A percentile compares a stretch with the other conserved stretches of the same genome.
These are phyloP conservation scores for Psilocybe tampanensis DNA, from an alignment of 768 basidiomycete genomes.

Conservation along the genomic window DNA sequence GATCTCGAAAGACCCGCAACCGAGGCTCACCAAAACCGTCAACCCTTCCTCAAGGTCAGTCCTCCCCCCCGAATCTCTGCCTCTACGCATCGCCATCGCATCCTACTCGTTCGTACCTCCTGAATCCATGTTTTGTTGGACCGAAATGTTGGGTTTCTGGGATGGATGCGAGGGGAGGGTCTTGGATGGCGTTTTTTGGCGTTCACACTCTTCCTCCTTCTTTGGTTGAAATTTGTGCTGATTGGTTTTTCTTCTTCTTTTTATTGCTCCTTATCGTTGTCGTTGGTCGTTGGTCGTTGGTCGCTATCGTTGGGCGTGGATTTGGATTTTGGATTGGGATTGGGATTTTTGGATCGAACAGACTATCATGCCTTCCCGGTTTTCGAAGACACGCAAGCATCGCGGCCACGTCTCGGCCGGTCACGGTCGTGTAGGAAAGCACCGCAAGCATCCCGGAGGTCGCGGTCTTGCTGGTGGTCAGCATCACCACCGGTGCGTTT, in stretches of 20 bases:
- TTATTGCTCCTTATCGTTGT: too few relatives aligned
- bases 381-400: constrained; percentile 98
- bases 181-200: constrained; percentile 50
- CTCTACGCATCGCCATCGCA: constrained; percentile 10
- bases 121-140: constrained; percentile 23
- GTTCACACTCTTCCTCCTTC: too few relatives aligned
- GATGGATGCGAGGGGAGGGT: constrained; percentile 39
- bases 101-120: constrained; percentile 15
- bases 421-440: constrained; percentile 99
- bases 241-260: constrained; percentile 7
- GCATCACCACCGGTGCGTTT: constrained; percentile 94
- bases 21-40: constrained; percentile 42
- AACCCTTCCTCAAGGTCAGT: constrained; percentile 71
- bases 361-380: constrained; percentile 88
- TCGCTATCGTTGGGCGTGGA: too few relatives aligned
- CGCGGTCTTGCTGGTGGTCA: constrained; percentile 99
- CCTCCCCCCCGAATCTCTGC: constrained; percentile 25
- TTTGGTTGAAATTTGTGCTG: too few relatives aligned
- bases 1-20: constrained; percentile 23
- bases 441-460: constrained; percentile 99
- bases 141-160: constrained; percentile 29
- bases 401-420: constrained; percentile 99
- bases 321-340: too few relatives aligned
- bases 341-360: constrained; percentile 22
- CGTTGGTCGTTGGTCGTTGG: too few relatives aligned